These are phyloP conservation scores for Dothideomycetidae sp. DNA, from an alignment of 2,329 filamentous ascomycete genomes.

Conservation along the genomic window DNA sequence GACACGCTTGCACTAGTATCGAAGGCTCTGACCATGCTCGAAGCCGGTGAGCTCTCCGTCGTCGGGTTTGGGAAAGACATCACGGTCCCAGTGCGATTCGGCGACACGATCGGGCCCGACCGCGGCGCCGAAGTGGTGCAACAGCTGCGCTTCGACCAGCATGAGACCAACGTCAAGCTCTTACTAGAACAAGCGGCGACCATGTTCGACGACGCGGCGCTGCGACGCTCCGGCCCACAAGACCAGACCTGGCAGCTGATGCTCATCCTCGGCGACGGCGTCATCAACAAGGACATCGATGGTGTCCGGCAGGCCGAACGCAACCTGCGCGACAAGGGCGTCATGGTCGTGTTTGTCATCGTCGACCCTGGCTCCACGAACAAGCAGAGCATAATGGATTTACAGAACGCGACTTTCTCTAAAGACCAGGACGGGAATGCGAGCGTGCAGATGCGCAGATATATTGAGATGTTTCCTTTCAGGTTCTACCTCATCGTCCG, in stretches of 20 bases:
- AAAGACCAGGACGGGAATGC: slow-evolving; percentile 49
- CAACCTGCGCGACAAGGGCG: slow-evolving; percentile 78
- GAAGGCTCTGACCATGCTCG: slow-evolving; percentile 76
- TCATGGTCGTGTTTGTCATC: slow-evolving; percentile 97
- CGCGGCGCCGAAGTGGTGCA: slow-evolving; percentile 73
- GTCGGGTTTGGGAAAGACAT: slow-evolving; percentile 78
- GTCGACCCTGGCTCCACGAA: slow-evolving; percentile 51
- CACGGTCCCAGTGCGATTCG: slow-evolving; percentile 74
- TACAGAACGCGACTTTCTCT: slow-evolving; percentile 75
- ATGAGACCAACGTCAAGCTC: slow-evolving; percentile 69
- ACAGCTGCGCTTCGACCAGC: slow-evolving; percentile 72
- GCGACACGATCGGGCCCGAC: slow-evolving; percentile 64
- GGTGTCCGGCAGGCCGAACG: slow-evolving; percentile 68
- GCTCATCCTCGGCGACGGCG: slow-evolving; percentile 82
- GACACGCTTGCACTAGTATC: slow-evolving; percentile 89
- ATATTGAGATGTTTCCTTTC: slow-evolving; percentile 93
- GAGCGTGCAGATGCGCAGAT: slow-evolving; percentile 69
- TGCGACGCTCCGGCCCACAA: slow-evolving; percentile 28
- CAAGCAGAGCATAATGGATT: slow-evolving; percentile 59
- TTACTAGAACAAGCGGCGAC: slow-evolving; percentile 66
- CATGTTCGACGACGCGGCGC: slow-evolving; percentile 63
- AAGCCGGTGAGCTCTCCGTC: slow-evolving; percentile 85
- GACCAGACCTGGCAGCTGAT: slow-evolving; percentile 88
- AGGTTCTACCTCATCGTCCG: slow-evolving; percentile 92
- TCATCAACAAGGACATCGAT: slow-evolving; percentile 83